Percentiles rank a stretch among this genome's conserved stretches.
Conservation (phyloP, 1,284 basidiomycete species). For the Xanthoconium separans region DNA sequence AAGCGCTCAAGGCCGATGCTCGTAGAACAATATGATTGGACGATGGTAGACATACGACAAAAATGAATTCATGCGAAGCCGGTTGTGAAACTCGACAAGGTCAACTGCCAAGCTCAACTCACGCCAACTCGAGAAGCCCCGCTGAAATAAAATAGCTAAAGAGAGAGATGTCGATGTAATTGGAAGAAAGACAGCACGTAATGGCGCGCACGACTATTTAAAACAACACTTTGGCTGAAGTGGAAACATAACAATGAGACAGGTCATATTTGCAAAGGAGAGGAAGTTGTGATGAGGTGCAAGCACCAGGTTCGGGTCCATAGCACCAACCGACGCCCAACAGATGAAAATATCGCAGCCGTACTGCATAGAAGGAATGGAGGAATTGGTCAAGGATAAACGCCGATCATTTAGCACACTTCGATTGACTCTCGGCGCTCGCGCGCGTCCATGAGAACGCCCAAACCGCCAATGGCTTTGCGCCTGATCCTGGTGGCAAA, state of each 20-base stretch:
- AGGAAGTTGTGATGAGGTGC: slow-evolving; percentile 24
- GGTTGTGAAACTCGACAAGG: slow-evolving; percentile 27
- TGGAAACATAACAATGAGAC: slow-evolving; percentile 24
- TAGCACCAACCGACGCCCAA: slow-evolving; percentile 15
- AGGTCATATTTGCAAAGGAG: slow-evolving; percentile 31
- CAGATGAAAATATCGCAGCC: slow-evolving; percentile 10
- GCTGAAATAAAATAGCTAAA: slow-evolving; percentile 21
- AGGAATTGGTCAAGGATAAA: slow-evolving; percentile 12
- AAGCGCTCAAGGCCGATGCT: neutral
- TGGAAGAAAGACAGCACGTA: slow-evolving; percentile 19
- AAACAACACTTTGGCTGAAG: slow-evolving; percentile 28
- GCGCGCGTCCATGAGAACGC: slow-evolving; percentile 70
- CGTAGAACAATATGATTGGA: slow-evolving; percentile 19
- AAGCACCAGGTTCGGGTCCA: slow-evolving; percentile 30
- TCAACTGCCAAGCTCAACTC: slow-evolving; percentile 37
- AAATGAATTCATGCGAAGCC: slow-evolving; percentile 9
- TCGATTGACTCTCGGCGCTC: slow-evolving; percentile 65
- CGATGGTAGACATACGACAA: slow-evolving; percentile 6
- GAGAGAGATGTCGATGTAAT: slow-evolving; percentile 14
- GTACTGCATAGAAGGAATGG: slow-evolving; percentile 25
- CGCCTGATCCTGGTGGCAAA: slow-evolving; percentile 80
- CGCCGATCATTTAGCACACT: slow-evolving; percentile 47
- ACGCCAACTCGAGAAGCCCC: slow-evolving; percentile 5
- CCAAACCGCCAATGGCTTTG: slow-evolving; percentile 76
- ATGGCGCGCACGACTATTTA: slow-evolving; percentile 31